Percentiles rank a stretch among this genome's conserved stretches.
Conservation (phyloP, 2,329 filamentous ascomycete genomes). For the Helotiales sp. region DNA sequence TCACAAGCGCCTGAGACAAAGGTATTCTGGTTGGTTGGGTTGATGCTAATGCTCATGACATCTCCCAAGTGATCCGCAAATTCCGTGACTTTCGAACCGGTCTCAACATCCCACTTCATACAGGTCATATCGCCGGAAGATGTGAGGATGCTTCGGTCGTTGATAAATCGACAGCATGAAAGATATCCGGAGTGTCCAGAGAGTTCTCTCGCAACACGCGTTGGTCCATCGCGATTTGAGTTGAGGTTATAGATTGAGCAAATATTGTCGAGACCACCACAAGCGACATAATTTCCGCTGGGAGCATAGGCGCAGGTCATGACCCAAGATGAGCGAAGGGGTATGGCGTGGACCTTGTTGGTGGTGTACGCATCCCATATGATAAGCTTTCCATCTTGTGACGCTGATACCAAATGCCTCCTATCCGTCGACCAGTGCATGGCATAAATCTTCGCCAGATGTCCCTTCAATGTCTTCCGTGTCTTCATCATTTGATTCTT, state of each 20-base stretch:
- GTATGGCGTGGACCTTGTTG: constrained; percentile 99
- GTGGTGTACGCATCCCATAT: constrained; percentile 99
- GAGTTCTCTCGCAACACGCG: constrained; percentile 90
- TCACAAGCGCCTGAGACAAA: constrained; percentile 99
- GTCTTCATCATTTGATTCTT: constrained; percentile 95
- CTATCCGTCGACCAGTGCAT: constrained; percentile 99
- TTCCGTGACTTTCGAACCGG: constrained; percentile 93
- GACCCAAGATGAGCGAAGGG: constrained; percentile 96
- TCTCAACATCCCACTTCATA: constrained; percentile 99
- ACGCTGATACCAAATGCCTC: constrained; percentile 94
- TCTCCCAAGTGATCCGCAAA: constrained; percentile 98
- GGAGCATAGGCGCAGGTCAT: constrained; percentile 99
- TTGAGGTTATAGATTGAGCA: constrained; percentile 99
- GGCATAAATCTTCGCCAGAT: constrained; percentile 98
- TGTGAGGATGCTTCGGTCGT: constrained; percentile 94
- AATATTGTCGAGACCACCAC: constrained; percentile 98
- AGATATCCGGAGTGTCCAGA: constrained; percentile 97
- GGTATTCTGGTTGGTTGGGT: constrained; percentile 98
- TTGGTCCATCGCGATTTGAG: constrained; percentile 90
- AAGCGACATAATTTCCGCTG: constrained; percentile 97
- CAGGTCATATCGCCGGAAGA: constrained; percentile 99
- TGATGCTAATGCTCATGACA: constrained; percentile 99
- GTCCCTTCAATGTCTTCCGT: constrained; percentile 93
- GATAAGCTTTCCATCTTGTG: constrained; percentile 98
- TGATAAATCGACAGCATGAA: constrained; percentile 98